These are phyloP conservation scores for Saccharomycopsis sp. DNA, from an alignment of 805 yeast genomes.

Conservation along the genomic window DNA sequence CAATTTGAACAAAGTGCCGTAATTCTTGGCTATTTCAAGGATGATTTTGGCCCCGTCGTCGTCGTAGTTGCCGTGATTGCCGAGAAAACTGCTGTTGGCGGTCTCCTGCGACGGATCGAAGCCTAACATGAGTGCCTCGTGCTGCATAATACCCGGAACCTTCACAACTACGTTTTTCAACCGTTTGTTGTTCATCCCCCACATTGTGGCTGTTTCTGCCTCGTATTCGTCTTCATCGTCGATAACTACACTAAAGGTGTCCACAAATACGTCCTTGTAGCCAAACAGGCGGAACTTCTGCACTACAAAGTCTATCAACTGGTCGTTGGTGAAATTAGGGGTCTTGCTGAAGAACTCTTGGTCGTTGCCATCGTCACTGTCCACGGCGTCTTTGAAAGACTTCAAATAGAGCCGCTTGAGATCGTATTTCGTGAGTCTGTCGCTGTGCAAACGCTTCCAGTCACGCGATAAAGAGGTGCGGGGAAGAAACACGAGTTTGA, in stretches of 20 bases:
- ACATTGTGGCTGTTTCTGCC: not conserved
- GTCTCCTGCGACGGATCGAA: slow-evolving; percentile 19
- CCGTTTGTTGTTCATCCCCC: not conserved
- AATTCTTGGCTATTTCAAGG: not conserved
- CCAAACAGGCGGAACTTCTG: slow-evolving; percentile 46
- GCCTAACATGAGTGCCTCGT: slow-evolving; percentile 32
- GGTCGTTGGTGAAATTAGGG: slow-evolving; percentile 20
- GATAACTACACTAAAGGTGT: slow-evolving; percentile 27
- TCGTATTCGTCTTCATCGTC: slow-evolving; percentile 28
- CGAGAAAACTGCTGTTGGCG: not conserved
- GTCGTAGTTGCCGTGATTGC: slow-evolving; percentile 33
- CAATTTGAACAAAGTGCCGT: slow-evolving; percentile 1
- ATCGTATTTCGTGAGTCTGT: slow-evolving; percentile 59
- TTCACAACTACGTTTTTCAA: slow-evolving; percentile 43
- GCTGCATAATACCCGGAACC: slow-evolving; percentile 48
- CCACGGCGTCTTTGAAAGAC: slow-evolving; percentile 29
- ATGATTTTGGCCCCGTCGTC: not conserved
- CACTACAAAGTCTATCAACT: slow-evolving; percentile 43
- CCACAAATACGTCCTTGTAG: slow-evolving; percentile 27
- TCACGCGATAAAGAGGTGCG: slow-evolving; percentile 80
- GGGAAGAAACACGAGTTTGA: slow-evolving; percentile 71
- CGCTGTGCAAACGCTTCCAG: slow-evolving; percentile 65
- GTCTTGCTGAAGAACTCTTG: slow-evolving; percentile 8
- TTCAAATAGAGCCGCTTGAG: slow-evolving; percentile 54
- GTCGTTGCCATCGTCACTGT: slow-evolving; percentile 30